These are phyloP conservation scores for Fusarium metavorans DNA, from an alignment of 2,329 filamentous ascomycete species.

Conservation along the genomic window DNA sequence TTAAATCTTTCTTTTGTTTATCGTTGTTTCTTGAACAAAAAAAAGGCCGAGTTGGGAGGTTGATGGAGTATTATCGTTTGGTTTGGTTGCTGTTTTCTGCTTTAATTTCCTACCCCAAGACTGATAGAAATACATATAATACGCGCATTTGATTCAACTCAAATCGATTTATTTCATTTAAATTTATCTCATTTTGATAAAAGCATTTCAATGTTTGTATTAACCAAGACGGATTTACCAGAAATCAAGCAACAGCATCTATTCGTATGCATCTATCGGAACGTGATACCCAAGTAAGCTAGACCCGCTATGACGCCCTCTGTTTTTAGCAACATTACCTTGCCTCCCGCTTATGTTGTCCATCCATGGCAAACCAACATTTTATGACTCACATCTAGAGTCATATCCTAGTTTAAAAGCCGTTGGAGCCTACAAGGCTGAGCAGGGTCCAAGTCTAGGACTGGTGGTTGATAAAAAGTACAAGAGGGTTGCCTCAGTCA, in stretches of 20 bases:
- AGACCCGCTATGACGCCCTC: conserved; percentile 3
- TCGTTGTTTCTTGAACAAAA: neutral
- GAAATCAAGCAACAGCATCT: neutral
- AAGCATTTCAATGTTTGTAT: neutral
- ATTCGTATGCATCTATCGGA: neutral
- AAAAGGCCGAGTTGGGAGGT: neutral
- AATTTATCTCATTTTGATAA: no score
- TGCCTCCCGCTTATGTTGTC: neutral
- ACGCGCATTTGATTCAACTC: neutral
- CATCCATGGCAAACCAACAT: neutral
- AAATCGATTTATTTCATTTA: neutral
- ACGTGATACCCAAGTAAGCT: neutral
- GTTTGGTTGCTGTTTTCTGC: neutral
- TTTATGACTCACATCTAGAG: neutral
- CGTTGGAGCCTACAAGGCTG: neutral
- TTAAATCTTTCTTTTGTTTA: neutral
- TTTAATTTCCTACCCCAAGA: neutral
- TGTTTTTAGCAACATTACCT: neutral
- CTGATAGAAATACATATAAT: neutral
- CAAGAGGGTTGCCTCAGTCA: neutral
- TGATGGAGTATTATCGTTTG: neutral
- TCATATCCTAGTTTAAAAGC: neutral
- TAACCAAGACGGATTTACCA: neutral
- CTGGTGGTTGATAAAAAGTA: neutral
- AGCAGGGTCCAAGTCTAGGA: neutral